phyloP scores from a whole-genome alignment of 1,139 yeast genomes.

The Suhomyces panamericanus region DNA sequence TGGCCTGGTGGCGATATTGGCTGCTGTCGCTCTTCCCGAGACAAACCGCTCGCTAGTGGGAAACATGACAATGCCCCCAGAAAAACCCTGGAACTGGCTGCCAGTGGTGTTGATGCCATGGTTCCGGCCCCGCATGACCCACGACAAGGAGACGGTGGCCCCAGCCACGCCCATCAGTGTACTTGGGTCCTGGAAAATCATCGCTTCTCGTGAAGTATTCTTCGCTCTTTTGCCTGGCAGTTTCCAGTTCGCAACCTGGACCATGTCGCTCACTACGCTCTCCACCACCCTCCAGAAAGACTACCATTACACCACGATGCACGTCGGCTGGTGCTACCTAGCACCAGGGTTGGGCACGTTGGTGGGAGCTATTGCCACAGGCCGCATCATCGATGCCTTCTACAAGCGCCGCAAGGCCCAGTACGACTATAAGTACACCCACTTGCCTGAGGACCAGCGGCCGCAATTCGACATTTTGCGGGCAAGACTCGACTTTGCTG shows the following conservation, averaged over 20 bases:
- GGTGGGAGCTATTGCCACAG: slow-evolving; percentile 50
- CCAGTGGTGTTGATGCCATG: slow-evolving; percentile 36
- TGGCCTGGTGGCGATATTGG: slow-evolving; percentile 39
- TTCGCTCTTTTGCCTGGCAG: slow-evolving; percentile 52
- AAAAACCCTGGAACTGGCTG: slow-evolving; percentile 36
- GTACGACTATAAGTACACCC: slow-evolving; percentile 46
- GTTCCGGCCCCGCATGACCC: slow-evolving; percentile 17
- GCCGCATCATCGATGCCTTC: slow-evolving; percentile 46
- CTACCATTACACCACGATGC: slow-evolving; percentile 52
- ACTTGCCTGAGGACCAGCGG: slow-evolving; percentile 33
- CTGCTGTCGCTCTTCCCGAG: slow-evolving; percentile 59
- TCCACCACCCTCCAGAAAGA: slow-evolving; percentile 51
- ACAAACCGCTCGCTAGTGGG: slow-evolving; percentile 70
- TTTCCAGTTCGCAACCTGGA: slow-evolving; percentile 66
- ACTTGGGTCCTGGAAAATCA: slow-evolving; percentile 47
- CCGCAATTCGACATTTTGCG: slow-evolving; percentile 27
- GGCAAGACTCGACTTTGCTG: slow-evolving; percentile 30
- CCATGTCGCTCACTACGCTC: slow-evolving; percentile 64
- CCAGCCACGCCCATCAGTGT: slow-evolving; percentile 27
- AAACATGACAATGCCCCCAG: slow-evolving; percentile 58
- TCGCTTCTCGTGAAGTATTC: slow-evolving; percentile 31
- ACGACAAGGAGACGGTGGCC: slow-evolving; percentile 7
- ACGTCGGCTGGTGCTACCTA: slow-evolving; percentile 63
- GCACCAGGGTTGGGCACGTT: slow-evolving; percentile 63
- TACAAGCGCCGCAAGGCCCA: slow-evolving; percentile 33